A percentile compares a stretch with the other conserved stretches of the same genome.
These are phyloP conservation scores for Coniochaeta sp. DNA, from an alignment of 2,329 filamentous ascomycete genomes.

Conservation along the genomic window DNA sequence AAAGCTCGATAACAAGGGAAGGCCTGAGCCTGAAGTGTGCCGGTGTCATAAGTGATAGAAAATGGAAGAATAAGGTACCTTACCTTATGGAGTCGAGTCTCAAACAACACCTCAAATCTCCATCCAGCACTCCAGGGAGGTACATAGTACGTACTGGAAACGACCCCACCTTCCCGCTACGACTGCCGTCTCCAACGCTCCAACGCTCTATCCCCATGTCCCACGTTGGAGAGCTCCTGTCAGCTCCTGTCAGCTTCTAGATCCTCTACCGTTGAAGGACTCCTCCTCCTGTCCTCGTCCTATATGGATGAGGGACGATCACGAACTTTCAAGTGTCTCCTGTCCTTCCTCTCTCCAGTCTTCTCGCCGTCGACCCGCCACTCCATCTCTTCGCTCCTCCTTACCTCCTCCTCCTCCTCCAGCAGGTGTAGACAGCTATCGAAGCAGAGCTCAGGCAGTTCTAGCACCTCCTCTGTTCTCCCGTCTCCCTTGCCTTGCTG, in stretches of 20 bases:
- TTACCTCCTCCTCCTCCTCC: constrained; percentile 9
- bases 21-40: neutral
- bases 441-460: constrained; percentile 19
- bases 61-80: neutral
- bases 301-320: constrained; percentile 5
- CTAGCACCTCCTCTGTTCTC: constrained; percentile 4
- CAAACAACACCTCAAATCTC: neutral
- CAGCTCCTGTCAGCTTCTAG: too few species aligned
- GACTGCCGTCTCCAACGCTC: neutral
- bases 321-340: neutral
- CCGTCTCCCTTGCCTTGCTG: neutral
- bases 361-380: constrained; percentile 4
- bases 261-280: too few species aligned
- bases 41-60: neutral
- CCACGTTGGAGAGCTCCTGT: neutral
- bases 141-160: neutral
- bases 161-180: constrained; percentile 1
- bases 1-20: neutral
- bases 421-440: constrained; percentile 14
- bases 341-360: constrained; percentile 11
- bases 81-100: neutral
- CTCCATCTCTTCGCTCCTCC: constrained; percentile 2
- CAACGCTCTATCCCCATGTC: neutral
- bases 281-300: neutral
- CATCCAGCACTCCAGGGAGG: too few species aligned